Base-by-base conservation (phyloP, 345 rosid genomes). In the Orychophragmus violaceus region DNA sequence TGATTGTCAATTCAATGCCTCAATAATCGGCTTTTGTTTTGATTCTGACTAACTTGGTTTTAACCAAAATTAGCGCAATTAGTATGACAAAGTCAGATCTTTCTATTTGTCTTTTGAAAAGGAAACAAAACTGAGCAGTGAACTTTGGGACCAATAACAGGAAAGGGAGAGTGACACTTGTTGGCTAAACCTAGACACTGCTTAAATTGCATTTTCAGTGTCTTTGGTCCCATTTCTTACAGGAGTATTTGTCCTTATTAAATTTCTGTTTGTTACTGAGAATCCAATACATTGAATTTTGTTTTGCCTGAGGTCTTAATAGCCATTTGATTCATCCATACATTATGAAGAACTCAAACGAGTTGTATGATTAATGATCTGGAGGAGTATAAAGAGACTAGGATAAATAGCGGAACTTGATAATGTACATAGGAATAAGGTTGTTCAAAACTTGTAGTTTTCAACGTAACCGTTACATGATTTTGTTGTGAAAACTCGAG, bases 221-320 rank as follows among this genome's bases (percentile, higher is more conserved):
- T 67, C 73, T 65, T 59, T 67, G 68, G 77, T 67, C 77, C 77
- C 68, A 74, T 69, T 52, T 74, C 66, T 59, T 59, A 41, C 72
- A 48, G 4, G 11, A 49, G 35, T 6, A 10, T 27, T 67, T 74
- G 64, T 60, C 68, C 12, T 45, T 27, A 30, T 14, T 42, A 27
- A 55, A 45, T 1, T 18, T 66, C 69, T 60, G 69, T 54, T 67
- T 68, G 44, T 67, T 74, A 44, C 77, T 32, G 49, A 66, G 67
- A 73, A 56, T 72, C 64, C 70, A 37, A 36, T 72, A 60, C 66
- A 23, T 32, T 73, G 17, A 32, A 42, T 24, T 27, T 14, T 62
- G 5, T 60, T 36, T 50, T 35, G 11, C 74, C 37, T 59, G 19
- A 56, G 35, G 3, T n/a, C 60, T 3, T 25, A 28, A n/a, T 41